Conservation (phyloP, 768 basidiomycete species). For the Russula emetica region DNA sequence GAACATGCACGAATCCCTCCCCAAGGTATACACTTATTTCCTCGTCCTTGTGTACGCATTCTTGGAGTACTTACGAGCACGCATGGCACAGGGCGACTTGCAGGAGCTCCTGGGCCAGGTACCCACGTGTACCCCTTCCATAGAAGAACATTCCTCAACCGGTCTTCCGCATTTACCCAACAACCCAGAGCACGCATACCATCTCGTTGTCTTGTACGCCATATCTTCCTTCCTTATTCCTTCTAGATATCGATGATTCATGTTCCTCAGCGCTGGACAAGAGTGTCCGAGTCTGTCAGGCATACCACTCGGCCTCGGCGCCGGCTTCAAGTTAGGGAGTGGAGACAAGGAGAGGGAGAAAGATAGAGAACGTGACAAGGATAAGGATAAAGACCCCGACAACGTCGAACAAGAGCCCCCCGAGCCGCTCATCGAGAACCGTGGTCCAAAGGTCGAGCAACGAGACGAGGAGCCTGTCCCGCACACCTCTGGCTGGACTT, state of each 20-base stretch:
- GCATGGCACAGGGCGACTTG: constrained; percentile 56
- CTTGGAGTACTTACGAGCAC: constrained; percentile 4
- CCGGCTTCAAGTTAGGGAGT: constrained; percentile 65
- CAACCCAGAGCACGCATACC: constrained; percentile 63
- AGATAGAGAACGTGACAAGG: constrained; percentile 35
- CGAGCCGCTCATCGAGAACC: constrained; percentile 28
- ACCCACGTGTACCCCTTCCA: constrained; percentile 38
- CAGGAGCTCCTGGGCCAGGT: constrained; percentile 66
- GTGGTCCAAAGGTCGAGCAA: constrained; percentile 32
- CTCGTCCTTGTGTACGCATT: not conserved
- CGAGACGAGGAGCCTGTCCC: constrained; percentile 23
- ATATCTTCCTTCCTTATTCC: not conserved
- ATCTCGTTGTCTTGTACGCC: constrained; percentile 71
- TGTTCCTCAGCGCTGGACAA: constrained; percentile 54
- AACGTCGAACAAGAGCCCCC: constrained; percentile 24
- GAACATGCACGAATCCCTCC: constrained; percentile 84
- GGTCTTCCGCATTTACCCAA: constrained; percentile 45
- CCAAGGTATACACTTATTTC: constrained; percentile 48
- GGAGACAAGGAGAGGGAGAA: constrained; percentile 36
- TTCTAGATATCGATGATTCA: constrained; percentile 23
- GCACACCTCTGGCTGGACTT: constrained; percentile 60
- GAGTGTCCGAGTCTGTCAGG: constrained; percentile 82
- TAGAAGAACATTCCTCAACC: constrained; percentile 30
- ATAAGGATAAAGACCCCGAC: constrained; percentile 30
- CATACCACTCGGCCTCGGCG: constrained; percentile 73